Evolutionary conservation across 495 filamentous ascomycete genomes (phyloP), one percentile per base, ranked within the genome.

Genomic region (Penicillium psychrofluorescens): DNA sequence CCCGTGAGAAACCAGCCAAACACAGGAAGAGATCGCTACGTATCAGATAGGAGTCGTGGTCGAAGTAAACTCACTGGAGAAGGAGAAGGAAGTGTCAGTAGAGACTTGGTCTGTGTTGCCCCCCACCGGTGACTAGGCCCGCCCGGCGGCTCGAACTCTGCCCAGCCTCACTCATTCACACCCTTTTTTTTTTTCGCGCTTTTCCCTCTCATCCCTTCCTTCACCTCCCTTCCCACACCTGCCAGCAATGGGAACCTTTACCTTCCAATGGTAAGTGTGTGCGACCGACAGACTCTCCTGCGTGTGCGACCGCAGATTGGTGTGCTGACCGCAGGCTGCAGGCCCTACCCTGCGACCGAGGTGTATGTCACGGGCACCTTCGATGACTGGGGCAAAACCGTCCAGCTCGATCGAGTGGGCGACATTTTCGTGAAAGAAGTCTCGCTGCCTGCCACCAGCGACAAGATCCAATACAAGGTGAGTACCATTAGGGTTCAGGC

Each of bases 311-410:
- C 2, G 22, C 22, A 12, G 11, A 34, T 44, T 39, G 11, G 16
- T 11, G 22, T 22, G 22, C 22, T 22, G 22, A 22, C 22, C 22
- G 4, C 22, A 22, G 22, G 22, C 22, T 53, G 32, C 48, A 90
- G 88, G 88, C 77, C 80, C 50, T 80, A 88, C 58, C 57, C 73
- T 49, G 88, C 86, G 48, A 74, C 76, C 48, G 89, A 95, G 60
- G 92, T 98, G 51, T 90, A 84, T 62, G 92, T 98, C 46, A 95
- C 90, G 7, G 92, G 92, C 56, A 91, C 86, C 38, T 98, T 97
- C 61, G 91, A 98, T 64, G 78, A 89, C 68, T 98, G 92, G 92
- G 72, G 77, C 36, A 86, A 88, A 72, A 88, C 77, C 38, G 80
- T 87, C 54, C 79, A 82, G 70, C 75, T 98, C 39, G 81, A 88